Conservation (phyloP, 202 grass and related monocot species). For the Cymbopogon flexuosus region DNA sequence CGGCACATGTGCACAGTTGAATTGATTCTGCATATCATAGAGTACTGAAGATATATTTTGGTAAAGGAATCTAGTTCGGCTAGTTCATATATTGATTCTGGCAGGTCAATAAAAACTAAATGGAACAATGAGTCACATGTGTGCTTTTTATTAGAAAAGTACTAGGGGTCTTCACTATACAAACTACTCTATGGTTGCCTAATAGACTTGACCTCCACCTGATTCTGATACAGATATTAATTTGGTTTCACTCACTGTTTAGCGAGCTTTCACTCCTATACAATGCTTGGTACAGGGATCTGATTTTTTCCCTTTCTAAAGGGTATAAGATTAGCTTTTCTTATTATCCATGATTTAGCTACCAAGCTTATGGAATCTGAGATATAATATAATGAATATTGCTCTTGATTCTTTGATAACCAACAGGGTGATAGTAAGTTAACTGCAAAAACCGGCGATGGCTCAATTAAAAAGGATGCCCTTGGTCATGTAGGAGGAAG, state of each 20-base stretch:
- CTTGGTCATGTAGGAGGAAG: slow-evolving; percentile 53
- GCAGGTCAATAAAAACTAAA: background rate
- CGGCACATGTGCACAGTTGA: background rate
- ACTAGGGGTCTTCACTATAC: background rate
- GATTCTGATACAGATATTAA: background rate
- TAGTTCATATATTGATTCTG: background rate
- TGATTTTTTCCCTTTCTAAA: background rate
- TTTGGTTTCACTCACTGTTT: slow-evolving; percentile 1
- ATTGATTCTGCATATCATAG: background rate
- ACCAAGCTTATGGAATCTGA: background rate
- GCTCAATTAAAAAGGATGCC: slow-evolving; percentile 60
- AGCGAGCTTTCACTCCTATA: background rate
- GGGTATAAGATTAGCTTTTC: background rate
- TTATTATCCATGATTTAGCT: slow-evolving; percentile 13
- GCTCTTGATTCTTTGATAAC: background rate
- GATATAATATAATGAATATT: background rate
- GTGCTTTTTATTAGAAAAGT: background rate
- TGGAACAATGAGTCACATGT: background rate
- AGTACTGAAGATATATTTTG: background rate
- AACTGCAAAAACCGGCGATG: slow-evolving; percentile 59
- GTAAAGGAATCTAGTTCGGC: background rate
- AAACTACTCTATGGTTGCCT: background rate
- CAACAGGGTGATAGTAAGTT: slow-evolving; percentile 74
- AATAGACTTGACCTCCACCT: background rate
- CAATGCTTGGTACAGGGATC: background rate